A percentile compares a stretch with the other conserved stretches of the same genome.
Conservation (phyloP, 2,329 filamentous ascomycete species). For the Coleophoma cylindrospora region DNA sequence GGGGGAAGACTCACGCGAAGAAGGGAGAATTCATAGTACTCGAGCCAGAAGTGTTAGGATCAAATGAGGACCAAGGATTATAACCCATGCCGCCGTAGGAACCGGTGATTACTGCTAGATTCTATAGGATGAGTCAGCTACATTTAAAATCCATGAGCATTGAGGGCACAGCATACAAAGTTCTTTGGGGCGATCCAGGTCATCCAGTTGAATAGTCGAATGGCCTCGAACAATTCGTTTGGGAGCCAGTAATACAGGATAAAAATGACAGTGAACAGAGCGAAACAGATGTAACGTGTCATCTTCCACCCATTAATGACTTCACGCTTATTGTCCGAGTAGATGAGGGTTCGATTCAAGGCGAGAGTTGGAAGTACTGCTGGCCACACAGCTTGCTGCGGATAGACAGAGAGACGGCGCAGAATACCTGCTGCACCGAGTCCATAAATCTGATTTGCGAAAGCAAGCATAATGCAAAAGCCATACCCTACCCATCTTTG, state of each 20-base stretch:
- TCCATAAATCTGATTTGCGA: constrained; percentile 29
- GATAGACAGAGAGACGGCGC: constrained; percentile 31
- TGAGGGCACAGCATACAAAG: background rate
- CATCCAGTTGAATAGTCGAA: constrained; percentile 29
- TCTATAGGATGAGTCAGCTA: background rate
- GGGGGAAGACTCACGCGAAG: constrained; percentile 9
- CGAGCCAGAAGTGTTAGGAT: constrained; percentile 12
- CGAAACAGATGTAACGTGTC: constrained; percentile 30
- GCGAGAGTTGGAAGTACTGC: constrained; percentile 28
- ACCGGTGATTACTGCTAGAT: constrained; percentile 28
- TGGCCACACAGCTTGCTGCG: constrained; percentile 29
- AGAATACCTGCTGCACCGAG: constrained; percentile 28
- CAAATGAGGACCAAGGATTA: constrained; percentile 18
- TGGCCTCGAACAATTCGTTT: constrained; percentile 24
- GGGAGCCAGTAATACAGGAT: constrained; percentile 22
- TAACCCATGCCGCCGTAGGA: constrained; percentile 16
- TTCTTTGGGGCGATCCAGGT: constrained; percentile 30
- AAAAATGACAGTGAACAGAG: constrained; percentile 26
- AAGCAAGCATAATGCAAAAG: constrained; percentile 25
- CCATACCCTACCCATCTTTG: constrained; percentile 26
- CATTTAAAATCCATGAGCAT: too few species aligned
- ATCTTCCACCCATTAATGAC: constrained; percentile 36
- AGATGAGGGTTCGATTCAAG: constrained; percentile 27
- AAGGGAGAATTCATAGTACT: constrained; percentile 17
- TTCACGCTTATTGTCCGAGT: constrained; percentile 5